Base-by-base conservation (phyloP, 1,139 yeast genomes). In the Zygoascus hellenicus region DNA sequence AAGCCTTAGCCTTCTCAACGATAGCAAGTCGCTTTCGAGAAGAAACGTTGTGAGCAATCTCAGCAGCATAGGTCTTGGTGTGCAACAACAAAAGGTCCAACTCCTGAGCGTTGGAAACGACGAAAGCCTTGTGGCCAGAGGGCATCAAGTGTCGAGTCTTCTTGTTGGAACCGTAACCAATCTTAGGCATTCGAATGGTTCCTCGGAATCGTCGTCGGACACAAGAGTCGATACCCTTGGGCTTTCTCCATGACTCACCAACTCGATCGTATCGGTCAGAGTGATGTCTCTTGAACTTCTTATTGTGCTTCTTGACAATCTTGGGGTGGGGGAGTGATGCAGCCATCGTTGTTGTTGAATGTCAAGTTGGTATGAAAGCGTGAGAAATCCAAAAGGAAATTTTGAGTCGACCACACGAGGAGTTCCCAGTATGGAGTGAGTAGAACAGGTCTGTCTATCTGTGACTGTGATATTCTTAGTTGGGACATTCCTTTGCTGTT, bases 191-290 rank as follows among this genome's bases (percentile, higher is more conserved):
- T 69, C 92, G 81, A 72, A 92, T 86, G 77, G 94, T 84, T 71
- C 98, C 98, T 84, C 97, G 88, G 95, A 92, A 94, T 81, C 97
- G 88, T 83, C 97, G 90, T 83, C 97, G 90, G 74, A 90, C 97
- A 79, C 90, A 83, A 67, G 97, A 90, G 82, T 94, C 99, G 72
- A 94, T 94, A 92, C 99, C 99, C 88, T 90, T 92, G 80, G 94
- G 98, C 81, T 92, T 92, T 88, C 99, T 92, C 98, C 98, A 94
- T 83, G 83, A 84, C 78, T 88, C 97, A 69, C 89, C 78, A 65
- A 92, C 97, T 78, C 98, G 90, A 82, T 82, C 82, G 80, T 88
- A 92, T 78, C 97, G 89, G 86, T 94, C 99, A 75, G 97, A 89
- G 82, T 94, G 98, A 76, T 92, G 97, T 81, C 99, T 89, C 92